Conservation (phyloP, 306 rosid species). For the Astragalus membranaceus region DNA sequence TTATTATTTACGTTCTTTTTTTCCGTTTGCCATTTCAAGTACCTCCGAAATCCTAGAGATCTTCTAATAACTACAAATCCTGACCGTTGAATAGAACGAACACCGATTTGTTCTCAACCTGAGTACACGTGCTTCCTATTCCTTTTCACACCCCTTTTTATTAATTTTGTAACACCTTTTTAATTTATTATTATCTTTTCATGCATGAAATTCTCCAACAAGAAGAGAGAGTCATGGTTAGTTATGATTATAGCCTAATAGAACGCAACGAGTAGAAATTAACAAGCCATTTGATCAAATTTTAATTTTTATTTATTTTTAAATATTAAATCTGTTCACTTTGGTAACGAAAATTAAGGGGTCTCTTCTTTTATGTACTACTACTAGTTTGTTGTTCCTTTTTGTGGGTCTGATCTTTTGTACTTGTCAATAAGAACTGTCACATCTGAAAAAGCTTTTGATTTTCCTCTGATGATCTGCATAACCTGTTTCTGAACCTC, state of each 20-base stretch:
- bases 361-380: too few relatives aligned
- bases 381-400: background rate
- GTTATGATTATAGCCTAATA: constrained; percentile 40
- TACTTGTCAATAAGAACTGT: constrained; percentile 45
- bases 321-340: constrained; percentile 15
- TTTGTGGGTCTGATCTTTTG: constrained; percentile 80
- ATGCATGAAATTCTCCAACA: constrained; percentile 95
- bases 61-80: constrained; percentile 35
- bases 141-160: background rate
- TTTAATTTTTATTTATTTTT: constrained; percentile 19
- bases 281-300: constrained; percentile 27
- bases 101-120: constrained; percentile 37
- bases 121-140: constrained; percentile 68
- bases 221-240: constrained; percentile 37
- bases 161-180: background rate
- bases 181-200: constrained; percentile 39
- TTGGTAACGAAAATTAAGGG: constrained; percentile 29
- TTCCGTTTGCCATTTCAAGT: constrained; percentile 20
- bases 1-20: constrained; percentile 12
- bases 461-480: constrained; percentile 31
- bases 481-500: constrained; percentile 26
- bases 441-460: constrained; percentile 62
- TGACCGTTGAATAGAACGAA: constrained; percentile 39
- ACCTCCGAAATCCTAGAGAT: constrained; percentile 31
- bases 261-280: constrained; percentile 21